Evolutionary conservation across 2,329 filamentous ascomycete species (phyloP).

Genomic region (Fusarium torreyae): DNA sequence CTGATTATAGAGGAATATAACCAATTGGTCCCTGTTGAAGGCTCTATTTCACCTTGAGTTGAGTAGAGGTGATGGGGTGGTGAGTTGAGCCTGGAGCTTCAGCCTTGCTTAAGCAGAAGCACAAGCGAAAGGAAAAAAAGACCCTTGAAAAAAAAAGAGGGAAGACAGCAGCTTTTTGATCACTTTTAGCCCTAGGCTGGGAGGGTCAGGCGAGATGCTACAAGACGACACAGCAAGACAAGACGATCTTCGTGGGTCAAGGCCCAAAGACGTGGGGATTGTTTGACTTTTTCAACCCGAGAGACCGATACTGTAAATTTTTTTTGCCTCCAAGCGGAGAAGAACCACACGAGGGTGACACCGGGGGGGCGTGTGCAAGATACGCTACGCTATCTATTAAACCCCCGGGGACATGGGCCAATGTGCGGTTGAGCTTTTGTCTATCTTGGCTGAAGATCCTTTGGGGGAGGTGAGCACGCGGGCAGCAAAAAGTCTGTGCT

Average conservation of each 20-base stretch:
- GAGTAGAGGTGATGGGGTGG: too few species aligned
- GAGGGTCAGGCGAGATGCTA: slow-evolving; percentile 7
- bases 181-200: slow-evolving; percentile 22
- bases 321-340: slow-evolving; percentile 14
- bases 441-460: slow-evolving; percentile 9
- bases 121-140: slow-evolving; percentile 12
- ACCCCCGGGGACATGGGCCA: neutral
- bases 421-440: neutral
- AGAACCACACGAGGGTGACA: neutral
- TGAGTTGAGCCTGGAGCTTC: slow-evolving; percentile 26
- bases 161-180: slow-evolving; percentile 17
- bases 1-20: neutral
- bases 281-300: slow-evolving; percentile 35
- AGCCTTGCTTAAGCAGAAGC: slow-evolving; percentile 33
- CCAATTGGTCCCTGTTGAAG: slow-evolving; percentile 3
- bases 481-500: neutral
- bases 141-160: slow-evolving; percentile 7
- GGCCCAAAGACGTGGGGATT: slow-evolving; percentile 22
- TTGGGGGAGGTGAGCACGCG: slow-evolving; percentile 18
- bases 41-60: too few species aligned
- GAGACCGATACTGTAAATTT: neutral
- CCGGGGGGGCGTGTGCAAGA: slow-evolving; percentile 1
- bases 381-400: neutral
- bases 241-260: slow-evolving; percentile 37
- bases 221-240: slow-evolving; percentile 1